Evolutionary conservation across 441 rosid genomes (phyloP).

Genomic region (Populus hybrid): DNA sequence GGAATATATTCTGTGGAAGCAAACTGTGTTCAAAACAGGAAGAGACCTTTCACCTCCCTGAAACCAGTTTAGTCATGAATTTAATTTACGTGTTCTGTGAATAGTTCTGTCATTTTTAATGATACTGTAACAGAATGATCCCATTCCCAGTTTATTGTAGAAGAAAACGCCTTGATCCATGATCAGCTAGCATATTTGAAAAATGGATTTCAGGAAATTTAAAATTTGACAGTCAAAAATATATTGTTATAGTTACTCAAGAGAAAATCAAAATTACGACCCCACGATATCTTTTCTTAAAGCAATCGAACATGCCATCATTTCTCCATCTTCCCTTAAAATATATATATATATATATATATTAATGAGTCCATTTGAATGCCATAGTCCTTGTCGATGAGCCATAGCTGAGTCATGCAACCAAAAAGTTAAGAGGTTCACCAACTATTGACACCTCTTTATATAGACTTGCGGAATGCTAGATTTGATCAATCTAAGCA

Average conservation of each 20-base stretch:
- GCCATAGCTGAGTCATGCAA: conserved; percentile 40
- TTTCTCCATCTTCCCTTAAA: conserved; percentile 1
- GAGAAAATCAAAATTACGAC: conserved; percentile 1
- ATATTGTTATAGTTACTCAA: background rate
- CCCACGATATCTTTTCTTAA: conserved; percentile 15
- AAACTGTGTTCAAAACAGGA: background rate
- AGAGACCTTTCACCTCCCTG: background rate
- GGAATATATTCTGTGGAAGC: background rate
- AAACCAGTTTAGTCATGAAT: too few relatives aligned
- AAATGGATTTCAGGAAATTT: background rate
- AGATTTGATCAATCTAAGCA: conserved; percentile 18
- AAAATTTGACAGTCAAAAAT: background rate
- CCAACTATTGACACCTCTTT: conserved; percentile 23
- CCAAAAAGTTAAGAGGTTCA: conserved; percentile 10
- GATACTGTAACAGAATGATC: background rate
- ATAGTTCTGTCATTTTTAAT: too few relatives aligned
- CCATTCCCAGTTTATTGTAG: background rate
- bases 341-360: background rate
- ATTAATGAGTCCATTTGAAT: conserved; percentile 3
- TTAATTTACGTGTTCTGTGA: too few relatives aligned
- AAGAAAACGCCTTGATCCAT: too few relatives aligned
- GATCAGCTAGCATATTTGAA: too few relatives aligned
- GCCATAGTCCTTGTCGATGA: conserved; percentile 29
- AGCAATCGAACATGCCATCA: conserved; percentile 19
- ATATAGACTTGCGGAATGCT: conserved; percentile 19